Base-by-base conservation (phyloP, 495 filamentous ascomycete genomes). In the Bacidia gigantensis region DNA sequence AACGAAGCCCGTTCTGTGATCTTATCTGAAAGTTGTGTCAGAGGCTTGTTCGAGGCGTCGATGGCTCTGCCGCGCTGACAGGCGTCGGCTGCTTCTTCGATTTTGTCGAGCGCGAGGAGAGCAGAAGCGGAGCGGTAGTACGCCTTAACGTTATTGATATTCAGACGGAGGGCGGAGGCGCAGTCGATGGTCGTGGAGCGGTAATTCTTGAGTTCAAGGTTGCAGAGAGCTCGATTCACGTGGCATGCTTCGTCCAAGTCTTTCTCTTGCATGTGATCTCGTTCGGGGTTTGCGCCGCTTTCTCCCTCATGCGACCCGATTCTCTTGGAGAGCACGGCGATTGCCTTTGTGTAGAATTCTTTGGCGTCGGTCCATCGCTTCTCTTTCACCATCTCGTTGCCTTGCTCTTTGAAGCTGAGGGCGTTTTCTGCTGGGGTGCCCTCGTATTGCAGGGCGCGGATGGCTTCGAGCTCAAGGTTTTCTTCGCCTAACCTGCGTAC, bases 391-490 rank as follows among this genome's bases (percentile, higher is more conserved):
- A 78, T 79, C 53, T 96, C 92, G 63, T 97, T 98, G 14, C 93
- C 89, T 53, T 86, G 84, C 62, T 89, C 82, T 59, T 87, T 83
- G 69, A 89, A 95, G 56, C 81, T 82, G 40, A 72, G 64, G 11
- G 78, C 82, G 38, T 89, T 80, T 62, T 98, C 93, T 11, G 77
- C 74, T 10, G 86, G 79, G 0, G 87, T 89, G 41, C 92, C 93
- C 64, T 98, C 92, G 59, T 95, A 95, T 26, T 87, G 85, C 11
- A 98, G 69, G 1, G 93, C 93, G 56, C 83, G 82, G 26, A 98
- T 67, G 0, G 93, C 92, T 59, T 95, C 87, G 7, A 95, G 72
- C 54, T 83, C 78, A 42, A 80, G 64, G 62, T 95, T 95, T 35
- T 82, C 77, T 23, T 69, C 75, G 24, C 73, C 72, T 74, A 51